A percentile compares a stretch with the other conserved stretches of the same genome.
Conservation (phyloP, 2,329 filamentous ascomycete genomes). For the Penicillium sp. region DNA sequence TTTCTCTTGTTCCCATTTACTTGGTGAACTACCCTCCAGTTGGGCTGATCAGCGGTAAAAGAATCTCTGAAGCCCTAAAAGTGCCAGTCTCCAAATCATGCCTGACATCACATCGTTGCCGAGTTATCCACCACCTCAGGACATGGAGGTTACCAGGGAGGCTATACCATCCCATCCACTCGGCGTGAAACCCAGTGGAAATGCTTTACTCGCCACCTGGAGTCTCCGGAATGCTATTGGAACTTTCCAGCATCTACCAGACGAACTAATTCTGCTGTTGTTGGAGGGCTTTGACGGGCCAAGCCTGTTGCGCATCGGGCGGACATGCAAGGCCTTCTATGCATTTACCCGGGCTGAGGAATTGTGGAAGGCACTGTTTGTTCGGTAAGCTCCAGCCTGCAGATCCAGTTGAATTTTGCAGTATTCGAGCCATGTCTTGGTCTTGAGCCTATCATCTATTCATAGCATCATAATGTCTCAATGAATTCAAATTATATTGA, state of each 20-base stretch:
- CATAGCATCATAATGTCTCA: not conserved
- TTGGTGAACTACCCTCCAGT: slow-evolving; percentile 8
- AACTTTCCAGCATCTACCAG: slow-evolving; percentile 66
- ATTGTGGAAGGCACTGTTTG: slow-evolving; percentile 80
- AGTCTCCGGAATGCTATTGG: slow-evolving; percentile 69
- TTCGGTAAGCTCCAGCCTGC: slow-evolving; percentile 65
- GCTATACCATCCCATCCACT: slow-evolving; percentile 76
- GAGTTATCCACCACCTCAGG: slow-evolving; percentile 18
- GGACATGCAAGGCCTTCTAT: slow-evolving; percentile 80
- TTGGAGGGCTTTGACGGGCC: slow-evolving; percentile 70
- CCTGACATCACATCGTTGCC: slow-evolving; percentile 35
- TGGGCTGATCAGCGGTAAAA: slow-evolving; percentile 15
- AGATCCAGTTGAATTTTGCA: slow-evolving; percentile 9
- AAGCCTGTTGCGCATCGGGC: slow-evolving; percentile 65
- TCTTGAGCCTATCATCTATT: not conserved
- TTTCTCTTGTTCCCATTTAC: slow-evolving; percentile 20
- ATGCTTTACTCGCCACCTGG: slow-evolving; percentile 65
- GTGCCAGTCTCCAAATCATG: slow-evolving; percentile 24
- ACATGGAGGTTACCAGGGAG: slow-evolving; percentile 30
- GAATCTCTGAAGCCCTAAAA: slow-evolving; percentile 24
- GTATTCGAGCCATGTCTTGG: not conserved
- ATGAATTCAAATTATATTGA: not conserved
- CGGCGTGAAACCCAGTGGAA: slow-evolving; percentile 81
- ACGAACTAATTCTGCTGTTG: slow-evolving; percentile 74
- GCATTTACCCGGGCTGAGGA: slow-evolving; percentile 83